phyloP scores from a whole-genome alignment of 768 basidiomycete genomes.

The Hysterangium stoloniferum region DNA sequence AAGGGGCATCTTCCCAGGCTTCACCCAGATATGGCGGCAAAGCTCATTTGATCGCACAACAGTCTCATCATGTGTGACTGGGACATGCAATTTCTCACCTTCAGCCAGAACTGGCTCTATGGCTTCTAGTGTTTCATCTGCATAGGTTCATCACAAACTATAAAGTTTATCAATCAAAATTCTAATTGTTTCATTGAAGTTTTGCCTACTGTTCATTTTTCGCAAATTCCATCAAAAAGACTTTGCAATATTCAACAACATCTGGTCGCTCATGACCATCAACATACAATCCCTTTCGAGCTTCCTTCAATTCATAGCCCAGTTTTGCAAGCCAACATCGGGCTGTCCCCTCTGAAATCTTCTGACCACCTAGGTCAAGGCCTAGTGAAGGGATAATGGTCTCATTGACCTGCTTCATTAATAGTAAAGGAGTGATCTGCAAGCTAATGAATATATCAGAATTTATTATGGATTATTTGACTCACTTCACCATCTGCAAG shows the following conservation, averaged over 20 bases:
- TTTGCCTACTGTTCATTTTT: background rate
- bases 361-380: background rate
- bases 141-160: background rate
- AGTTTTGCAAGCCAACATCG: background rate
- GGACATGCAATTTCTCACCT: background rate
- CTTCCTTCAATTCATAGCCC: background rate
- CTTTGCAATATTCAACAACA: background rate
- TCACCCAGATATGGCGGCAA: background rate
- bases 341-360: background rate
- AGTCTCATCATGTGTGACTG: background rate
- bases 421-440: constrained; percentile 4
- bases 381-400: constrained; percentile 7
- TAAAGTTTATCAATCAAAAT: no score
- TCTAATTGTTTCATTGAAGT: background rate
- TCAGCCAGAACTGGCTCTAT: background rate
- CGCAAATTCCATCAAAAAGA: background rate
- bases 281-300: background rate
- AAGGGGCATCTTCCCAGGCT: background rate
- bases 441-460: background rate
- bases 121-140: background rate
- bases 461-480: background rate
- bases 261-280: background rate
- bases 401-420: constrained; percentile 8
- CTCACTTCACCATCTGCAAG: constrained; percentile 4
- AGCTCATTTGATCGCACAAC: background rate